Evolutionary conservation across 257 asterid species (phyloP).

Genomic region (Nicotiana knightiana): DNA sequence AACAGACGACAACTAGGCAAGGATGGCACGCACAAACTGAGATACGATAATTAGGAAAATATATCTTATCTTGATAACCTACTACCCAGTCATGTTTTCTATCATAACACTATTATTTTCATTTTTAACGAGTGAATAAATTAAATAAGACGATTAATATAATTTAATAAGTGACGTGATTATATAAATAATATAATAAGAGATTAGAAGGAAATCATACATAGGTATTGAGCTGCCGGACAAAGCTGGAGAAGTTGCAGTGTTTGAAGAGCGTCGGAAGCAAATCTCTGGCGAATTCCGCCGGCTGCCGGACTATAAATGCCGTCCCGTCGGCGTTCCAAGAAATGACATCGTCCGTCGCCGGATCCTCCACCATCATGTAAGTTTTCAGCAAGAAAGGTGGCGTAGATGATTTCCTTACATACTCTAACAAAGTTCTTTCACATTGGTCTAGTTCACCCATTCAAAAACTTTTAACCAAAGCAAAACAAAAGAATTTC

Average conservation of each 20-base stretch:
- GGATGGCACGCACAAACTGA: too few relatives aligned
- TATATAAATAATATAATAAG: neutral
- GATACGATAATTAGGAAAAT: too few relatives aligned
- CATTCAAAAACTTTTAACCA: neutral
- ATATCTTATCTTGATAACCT: neutral
- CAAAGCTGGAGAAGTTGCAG: slow-evolving; percentile 97
- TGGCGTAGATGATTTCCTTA: slow-evolving; percentile 60
- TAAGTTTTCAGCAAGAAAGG: slow-evolving; percentile 86
- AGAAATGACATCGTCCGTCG: slow-evolving; percentile 66
- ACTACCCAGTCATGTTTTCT: neutral
- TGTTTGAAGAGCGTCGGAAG: slow-evolving; percentile 83
- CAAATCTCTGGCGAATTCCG: slow-evolving; percentile 79
- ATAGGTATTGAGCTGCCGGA: slow-evolving; percentile 89
- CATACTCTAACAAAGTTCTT: slow-evolving; percentile 51
- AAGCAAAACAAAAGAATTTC: neutral
- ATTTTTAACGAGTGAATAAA: neutral
- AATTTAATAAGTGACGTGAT: neutral
- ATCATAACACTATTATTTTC: neutral
- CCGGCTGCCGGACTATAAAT: slow-evolving; percentile 90
- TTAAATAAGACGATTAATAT: neutral
- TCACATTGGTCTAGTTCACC: neutral
- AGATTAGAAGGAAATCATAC: slow-evolving; percentile 30
- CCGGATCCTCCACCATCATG: slow-evolving; percentile 85
- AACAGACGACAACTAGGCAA: too few relatives aligned
- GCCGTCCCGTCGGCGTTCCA: slow-evolving; percentile 84